Percentiles rank a stretch among this genome's conserved stretches.
These are phyloP conservation scores for Sclerotinia spermophila DNA, from an alignment of 2,329 filamentous ascomycete species.

Conservation along the genomic window DNA sequence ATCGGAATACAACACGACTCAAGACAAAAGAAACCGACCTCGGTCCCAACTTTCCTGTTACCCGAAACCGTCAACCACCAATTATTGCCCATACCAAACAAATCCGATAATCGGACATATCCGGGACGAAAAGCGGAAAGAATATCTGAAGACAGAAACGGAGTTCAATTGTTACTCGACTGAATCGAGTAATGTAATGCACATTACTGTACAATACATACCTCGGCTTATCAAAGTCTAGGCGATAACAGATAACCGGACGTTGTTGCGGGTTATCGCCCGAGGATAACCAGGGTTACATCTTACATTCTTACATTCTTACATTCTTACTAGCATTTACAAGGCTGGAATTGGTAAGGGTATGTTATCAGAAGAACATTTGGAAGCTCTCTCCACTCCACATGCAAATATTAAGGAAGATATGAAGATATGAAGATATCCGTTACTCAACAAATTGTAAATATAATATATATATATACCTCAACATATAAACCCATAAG, in stretches of 20 bases:
- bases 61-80: background rate
- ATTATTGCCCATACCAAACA: background rate
- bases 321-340: background rate
- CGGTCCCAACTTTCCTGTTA: background rate
- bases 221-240: conserved; percentile 12
- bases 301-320: too few species aligned
- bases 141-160: background rate
- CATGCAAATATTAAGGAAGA: conserved; percentile 1
- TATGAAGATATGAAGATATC: background rate
- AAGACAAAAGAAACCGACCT: background rate
- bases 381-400: conserved; percentile 1
- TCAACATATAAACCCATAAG: background rate
- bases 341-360: background rate
- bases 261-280: background rate
- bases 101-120: conserved; percentile 1
- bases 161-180: background rate
- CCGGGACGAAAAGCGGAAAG: background rate
- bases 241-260: conserved; percentile 17
- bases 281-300: conserved; percentile 8
- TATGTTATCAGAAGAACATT: background rate
- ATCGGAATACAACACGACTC: background rate
- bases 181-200: background rate
- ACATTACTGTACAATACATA: background rate
- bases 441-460: background rate
- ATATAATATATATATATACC: background rate